Evolutionary conservation across 352 stramenopile species (phyloP), one percentile per base, ranked within the genome.

Genomic region (Poterioochromonas sp.): DNA sequence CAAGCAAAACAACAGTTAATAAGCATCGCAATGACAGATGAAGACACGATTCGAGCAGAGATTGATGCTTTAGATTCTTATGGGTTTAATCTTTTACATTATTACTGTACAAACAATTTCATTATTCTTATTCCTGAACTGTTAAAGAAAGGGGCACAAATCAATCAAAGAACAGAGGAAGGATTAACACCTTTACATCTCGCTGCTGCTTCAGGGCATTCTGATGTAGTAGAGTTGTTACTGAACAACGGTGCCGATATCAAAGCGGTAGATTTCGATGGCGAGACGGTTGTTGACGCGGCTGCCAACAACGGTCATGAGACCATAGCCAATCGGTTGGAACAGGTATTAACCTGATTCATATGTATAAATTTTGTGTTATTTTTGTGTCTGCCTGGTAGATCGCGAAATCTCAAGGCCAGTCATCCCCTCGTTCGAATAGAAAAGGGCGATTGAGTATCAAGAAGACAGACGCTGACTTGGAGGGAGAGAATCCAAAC

Each of bases 61-160:
- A 47, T 84, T n/a, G 81, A 84, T 78, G 51, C 44, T 40, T 58
- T 80, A 29, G 81, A 82, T 44, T 44, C 69, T 40, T 77, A 76
- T 40, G 81, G 81, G 37, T 79, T 82, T 40, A 73, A 34, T 32
- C 60, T 84, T 20, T 71, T 83, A 0, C 81, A 84, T 71, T 83
- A 84, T 63, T 82, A 70, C 40, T 73, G 76, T 54, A 47, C 83
- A 11, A 83, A 83, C 60, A 83, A 83, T 78, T 76, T 84, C 0
- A 35, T 26, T 44, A 18, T 15, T 0, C 41, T 84, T 32, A 71
- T 83, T 0, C 62, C 69, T 12, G 63, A 70, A 32, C 29, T 84
- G 20, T n/a, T 84, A 0, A 64, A 18, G 15, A 41, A 69, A 39
- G 80, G 80, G 39, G 81, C 78, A 0, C 41, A 81, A 51, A 65